Conservation (phyloP, 768 basidiomycete species). For the Tulasnella calospora region DNA sequence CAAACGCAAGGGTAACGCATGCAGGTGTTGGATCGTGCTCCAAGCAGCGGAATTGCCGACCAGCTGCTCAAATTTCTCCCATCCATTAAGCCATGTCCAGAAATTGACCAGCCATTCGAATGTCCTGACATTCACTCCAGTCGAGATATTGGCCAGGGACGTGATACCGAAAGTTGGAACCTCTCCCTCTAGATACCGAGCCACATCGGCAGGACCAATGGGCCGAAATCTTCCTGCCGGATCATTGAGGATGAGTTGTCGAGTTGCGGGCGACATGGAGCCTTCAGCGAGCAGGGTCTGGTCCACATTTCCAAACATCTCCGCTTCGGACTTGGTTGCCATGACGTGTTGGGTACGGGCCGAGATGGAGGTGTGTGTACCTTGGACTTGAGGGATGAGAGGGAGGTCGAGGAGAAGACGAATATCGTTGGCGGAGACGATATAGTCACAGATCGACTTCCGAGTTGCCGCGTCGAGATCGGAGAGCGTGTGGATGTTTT, state of each 20-base stretch:
- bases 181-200: not conserved
- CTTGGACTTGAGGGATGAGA: not conserved
- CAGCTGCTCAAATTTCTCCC: slow-evolving; percentile 23
- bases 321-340: not conserved
- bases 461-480: not conserved
- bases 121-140: slow-evolving; percentile 25
- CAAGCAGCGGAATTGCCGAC: not conserved
- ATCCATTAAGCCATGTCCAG: slow-evolving; percentile 44
- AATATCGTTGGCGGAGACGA: slow-evolving; percentile 15
- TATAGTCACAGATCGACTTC: not conserved
- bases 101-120: slow-evolving; percentile 41
- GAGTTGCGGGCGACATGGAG: not conserved
- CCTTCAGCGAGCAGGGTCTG: not conserved
- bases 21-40: not conserved
- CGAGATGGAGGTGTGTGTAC: not conserved
- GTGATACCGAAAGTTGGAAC: no score
- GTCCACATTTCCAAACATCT: not conserved
- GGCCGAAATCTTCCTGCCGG: not conserved
- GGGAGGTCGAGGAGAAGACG: not conserved
- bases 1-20: not conserved
- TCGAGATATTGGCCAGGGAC: not conserved
- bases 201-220: not conserved
- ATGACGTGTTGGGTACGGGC: not conserved
- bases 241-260: not conserved
- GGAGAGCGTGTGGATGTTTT: not conserved